Evolutionary conservation across 768 basidiomycete species (phyloP).

Genomic region (Phaeotremella skinneri): DNA sequence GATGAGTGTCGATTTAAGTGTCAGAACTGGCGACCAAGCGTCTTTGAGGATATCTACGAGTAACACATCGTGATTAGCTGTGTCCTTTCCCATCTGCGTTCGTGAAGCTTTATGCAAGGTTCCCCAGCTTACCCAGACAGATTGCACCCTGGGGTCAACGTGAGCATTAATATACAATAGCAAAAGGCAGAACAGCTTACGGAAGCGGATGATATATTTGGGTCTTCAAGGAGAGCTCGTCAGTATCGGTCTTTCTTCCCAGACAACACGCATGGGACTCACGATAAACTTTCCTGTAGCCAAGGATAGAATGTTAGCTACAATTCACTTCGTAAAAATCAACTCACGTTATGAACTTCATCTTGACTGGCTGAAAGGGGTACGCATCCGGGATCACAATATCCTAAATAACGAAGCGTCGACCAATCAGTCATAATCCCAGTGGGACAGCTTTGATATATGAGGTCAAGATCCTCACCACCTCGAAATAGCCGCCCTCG

Average conservation of each 20-base stretch:
- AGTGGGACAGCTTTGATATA: conserved; percentile 26
- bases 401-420: conserved; percentile 58
- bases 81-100: neutral
- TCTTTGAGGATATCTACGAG: conserved; percentile 61
- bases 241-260: neutral
- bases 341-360: conserved; percentile 84
- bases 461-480: too few relatives aligned
- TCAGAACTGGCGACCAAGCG: conserved; percentile 57
- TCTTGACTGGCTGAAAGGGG: conserved; percentile 79
- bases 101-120: neutral
- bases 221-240: conserved; percentile 54
- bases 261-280: conserved; percentile 1
- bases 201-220: conserved; percentile 88
- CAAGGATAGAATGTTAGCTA: neutral
- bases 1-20: conserved; percentile 92
- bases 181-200: conserved; percentile 29
- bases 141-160: conserved; percentile 66
- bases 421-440: neutral
- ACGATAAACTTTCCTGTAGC: conserved; percentile 68
- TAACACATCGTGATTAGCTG: conserved; percentile 1
- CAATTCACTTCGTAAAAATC: neutral
- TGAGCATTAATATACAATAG: neutral
- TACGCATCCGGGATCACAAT: conserved; percentile 83
- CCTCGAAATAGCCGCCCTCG: conserved; percentile 83
- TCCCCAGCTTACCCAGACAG: conserved; percentile 69